phyloP scores from a whole-genome alignment of 306 rosid species.

The Prunus fruticosa region DNA sequence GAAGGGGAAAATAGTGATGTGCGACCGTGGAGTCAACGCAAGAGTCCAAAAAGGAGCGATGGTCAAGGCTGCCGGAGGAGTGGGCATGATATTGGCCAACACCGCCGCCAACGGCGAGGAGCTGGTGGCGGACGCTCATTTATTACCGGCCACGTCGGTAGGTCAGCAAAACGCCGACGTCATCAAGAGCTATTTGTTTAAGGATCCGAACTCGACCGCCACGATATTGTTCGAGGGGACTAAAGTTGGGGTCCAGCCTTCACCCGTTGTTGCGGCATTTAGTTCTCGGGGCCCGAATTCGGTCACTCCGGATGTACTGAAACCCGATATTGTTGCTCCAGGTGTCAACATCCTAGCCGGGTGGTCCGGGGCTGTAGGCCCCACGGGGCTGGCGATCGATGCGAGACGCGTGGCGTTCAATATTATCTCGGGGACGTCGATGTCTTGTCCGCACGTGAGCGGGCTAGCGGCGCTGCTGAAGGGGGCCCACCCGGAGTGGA shows the following conservation, averaged over 20 bases:
- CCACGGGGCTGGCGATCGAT: constrained; percentile 36
- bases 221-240: constrained; percentile 61
- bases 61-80: constrained; percentile 66
- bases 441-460: constrained; percentile 91
- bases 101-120: constrained; percentile 50
- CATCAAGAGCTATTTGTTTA: constrained; percentile 38
- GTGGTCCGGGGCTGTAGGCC: constrained; percentile 43
- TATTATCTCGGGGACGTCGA: constrained; percentile 80
- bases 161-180: constrained; percentile 42
- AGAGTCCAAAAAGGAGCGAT: constrained; percentile 59
- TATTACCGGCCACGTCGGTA: constrained; percentile 54
- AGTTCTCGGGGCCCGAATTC: constrained; percentile 77
- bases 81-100: constrained; percentile 72
- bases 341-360: constrained; percentile 80
- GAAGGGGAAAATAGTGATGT: constrained; percentile 62
- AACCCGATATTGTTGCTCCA: constrained; percentile 83
- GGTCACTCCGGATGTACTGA: constrained; percentile 50
- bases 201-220: constrained; percentile 49
- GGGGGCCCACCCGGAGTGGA: constrained; percentile 71
- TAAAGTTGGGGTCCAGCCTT: constrained; percentile 48
- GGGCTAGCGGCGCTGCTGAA: constrained; percentile 69
- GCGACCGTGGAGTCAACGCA: constrained; percentile 55
- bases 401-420: constrained; percentile 74
- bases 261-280: constrained; percentile 80
- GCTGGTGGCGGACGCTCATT: constrained; percentile 65